Evolutionary conservation across 106 monocot species (phyloP), one percentile per base, ranked within the genome.

Genomic region (Dendrobium huoshanense): DNA sequence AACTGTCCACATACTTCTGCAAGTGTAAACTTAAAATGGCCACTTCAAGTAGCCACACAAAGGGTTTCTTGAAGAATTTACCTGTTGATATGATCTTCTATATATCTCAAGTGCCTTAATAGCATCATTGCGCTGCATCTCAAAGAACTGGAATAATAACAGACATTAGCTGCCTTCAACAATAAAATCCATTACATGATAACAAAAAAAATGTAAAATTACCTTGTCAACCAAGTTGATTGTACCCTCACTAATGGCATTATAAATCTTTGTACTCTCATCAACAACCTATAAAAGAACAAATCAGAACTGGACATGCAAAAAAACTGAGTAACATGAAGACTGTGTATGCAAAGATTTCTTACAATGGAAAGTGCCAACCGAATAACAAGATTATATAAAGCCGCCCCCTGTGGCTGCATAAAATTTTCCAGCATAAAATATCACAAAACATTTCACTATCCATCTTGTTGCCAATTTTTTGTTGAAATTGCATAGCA

Each of bases 221-320:
- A 98, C 98, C 95, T 98, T 95, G 88, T 98, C 98, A 61, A 93
- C 92, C 84, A 98, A 79, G 84, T 98, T 98, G 33, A 87, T 73
- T 76, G 88, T 98, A 59, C 98, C 98, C 83, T 88, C 89, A 83
- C 83, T 93, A 80, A 98, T 92, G 41, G 98, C 88, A 84, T 85
- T 89, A 83, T 95, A 89, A 43, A 98, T 84, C 81, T 86, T 95
- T 55, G 92, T 75, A 73, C 98, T 98, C 83, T 98, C 98, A 61
- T 72, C 84, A 80, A 92, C 91, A 87, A 98, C 91, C 98, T 98
- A 67, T 20, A 58, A 88, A 51, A 55, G 22, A 72, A 56, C 40
- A 79, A 42, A 78, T 37, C 25, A 47, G n/a, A 72, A 15, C 74
- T 10, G 43, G 7, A 54, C n/a, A 80, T 2, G 13, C 4, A 16